A percentile compares a stretch with the other conserved stretches of the same genome.
Evolutionary conservation across 169 alveolate genomes (phyloP).

Genomic region (Plasmodium vivax): DNA sequence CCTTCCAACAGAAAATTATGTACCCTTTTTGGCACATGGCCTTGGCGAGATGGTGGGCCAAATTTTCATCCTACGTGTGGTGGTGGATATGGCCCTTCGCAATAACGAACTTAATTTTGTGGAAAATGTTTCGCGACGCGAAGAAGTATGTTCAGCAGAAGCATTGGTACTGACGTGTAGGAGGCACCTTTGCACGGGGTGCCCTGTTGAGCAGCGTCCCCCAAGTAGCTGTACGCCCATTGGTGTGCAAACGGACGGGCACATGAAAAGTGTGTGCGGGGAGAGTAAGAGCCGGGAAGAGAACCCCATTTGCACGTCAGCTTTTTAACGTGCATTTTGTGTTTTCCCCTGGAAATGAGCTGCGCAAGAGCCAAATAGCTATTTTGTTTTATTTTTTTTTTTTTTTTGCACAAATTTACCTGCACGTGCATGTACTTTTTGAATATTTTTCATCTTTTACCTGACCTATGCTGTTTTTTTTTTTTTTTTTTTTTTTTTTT

Average conservation of each 20-base stretch:
- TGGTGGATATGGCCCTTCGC: slow-evolving; percentile 87
- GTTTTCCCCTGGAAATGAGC: neutral
- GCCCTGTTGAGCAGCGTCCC: neutral
- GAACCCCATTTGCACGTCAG: neutral
- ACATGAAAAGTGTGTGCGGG: neutral
- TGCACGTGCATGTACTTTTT: neutral
- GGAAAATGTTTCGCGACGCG: slow-evolving; percentile 70
- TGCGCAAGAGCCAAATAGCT: neutral
- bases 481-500: neutral
- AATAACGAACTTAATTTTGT: slow-evolving; percentile 70
- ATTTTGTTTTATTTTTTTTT: neutral
- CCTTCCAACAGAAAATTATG: slow-evolving; percentile 87
- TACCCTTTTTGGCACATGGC: slow-evolving; percentile 89
- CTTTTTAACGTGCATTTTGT: neutral
- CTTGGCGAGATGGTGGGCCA: slow-evolving; percentile 91
- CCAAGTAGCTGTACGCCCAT: neutral
- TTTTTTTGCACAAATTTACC: neutral
- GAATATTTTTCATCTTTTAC: neutral
- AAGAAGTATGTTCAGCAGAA: slow-evolving; percentile 55
- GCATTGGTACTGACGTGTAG: slow-evolving; percentile 53
- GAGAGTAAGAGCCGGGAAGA: neutral
- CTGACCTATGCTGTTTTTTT: neutral
- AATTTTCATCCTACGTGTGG: slow-evolving; percentile 80
- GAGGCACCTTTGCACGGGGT: neutral
- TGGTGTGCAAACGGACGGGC: neutral